Evolutionary conservation across 2,329 filamentous ascomycete genomes (phyloP), one percentile per base, ranked within the genome.

Genomic region (Sarocladiaceae sp.): DNA sequence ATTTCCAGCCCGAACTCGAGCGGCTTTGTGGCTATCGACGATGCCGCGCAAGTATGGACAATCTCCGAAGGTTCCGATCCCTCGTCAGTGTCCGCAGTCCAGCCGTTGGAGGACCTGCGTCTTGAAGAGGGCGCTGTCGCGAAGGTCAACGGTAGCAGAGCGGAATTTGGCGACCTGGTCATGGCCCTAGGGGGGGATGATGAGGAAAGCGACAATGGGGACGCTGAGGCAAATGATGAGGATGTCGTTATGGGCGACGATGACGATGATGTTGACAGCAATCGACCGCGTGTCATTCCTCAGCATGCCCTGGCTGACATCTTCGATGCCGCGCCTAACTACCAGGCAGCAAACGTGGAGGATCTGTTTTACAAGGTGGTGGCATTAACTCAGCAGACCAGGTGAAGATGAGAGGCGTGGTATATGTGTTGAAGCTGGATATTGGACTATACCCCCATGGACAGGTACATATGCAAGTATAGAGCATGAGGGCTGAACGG

Each of bases 291-390:
- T 76, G 78, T 88, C 15, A 76, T 89, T 15, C 70, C 80, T 33
- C 77, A 82, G 40, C 82, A 89, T 56, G 76, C 79, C 50, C 65
- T 90, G 44, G 73, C 83, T 5, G 73, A 80, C 42, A 75, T 90
- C 29, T 88, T 90, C 51, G 82, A 88, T 50, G 70, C 74, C 12
- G 79, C 79, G 2, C 80, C 82, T 2, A 76, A 81, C 3, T 85
- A 84, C 56, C 81, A 83, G 1, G 74, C 84, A 55, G 81, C 83
- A 18, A 78, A 83, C 10, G 76, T 90, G 18, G 80, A 84, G 60
- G 85, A 88, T 50, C 75, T 88, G 66, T 89, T 90, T 58, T 80
- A 83, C 60, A 78, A 81, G 60, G 81, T 91, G 31, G 76, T 83
- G 11, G 76, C 40, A 12, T 27, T 43, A 3, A 43, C 40, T 3